These are phyloP conservation scores for Penicillium expansum DNA, from an alignment of 2,329 filamentous ascomycete species.

Conservation along the genomic window DNA sequence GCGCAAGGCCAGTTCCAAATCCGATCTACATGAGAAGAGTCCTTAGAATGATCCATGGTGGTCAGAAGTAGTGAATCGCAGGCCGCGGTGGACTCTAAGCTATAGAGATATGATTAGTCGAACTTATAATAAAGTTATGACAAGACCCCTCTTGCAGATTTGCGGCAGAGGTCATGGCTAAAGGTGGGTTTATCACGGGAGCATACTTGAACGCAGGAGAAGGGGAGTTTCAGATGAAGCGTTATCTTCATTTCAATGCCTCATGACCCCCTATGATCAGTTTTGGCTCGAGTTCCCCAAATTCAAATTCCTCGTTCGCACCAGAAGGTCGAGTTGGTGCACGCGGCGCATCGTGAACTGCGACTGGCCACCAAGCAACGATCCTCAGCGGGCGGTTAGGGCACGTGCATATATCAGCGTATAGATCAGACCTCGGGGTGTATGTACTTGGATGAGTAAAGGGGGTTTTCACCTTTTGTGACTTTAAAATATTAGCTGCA, in stretches of 20 bases:
- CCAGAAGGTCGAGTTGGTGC: slow-evolving; percentile 2
- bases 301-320: background rate
- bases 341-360: slow-evolving; percentile 10
- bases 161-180: background rate
- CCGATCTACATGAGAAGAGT: slow-evolving; percentile 7
- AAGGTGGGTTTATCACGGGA: background rate
- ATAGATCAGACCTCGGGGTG: background rate
- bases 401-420: slow-evolving; percentile 14
- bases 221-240: background rate
- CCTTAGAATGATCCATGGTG: slow-evolving; percentile 17
- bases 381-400: slow-evolving; percentile 13
- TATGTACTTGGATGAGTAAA: background rate
- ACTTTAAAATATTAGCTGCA: background rate
- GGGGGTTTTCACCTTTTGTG: background rate
- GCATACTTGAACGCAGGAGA: background rate
- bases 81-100: background rate
- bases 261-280: background rate
- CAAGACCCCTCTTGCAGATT: background rate
- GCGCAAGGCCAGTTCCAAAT: slow-evolving; percentile 12
- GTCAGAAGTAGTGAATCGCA: slow-evolving; percentile 4
- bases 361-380: slow-evolving; percentile 17
- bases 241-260: background rate
- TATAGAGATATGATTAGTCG: background rate
- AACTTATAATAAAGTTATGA: background rate
- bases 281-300: background rate